A percentile compares a stretch with the other conserved stretches of the same genome.
Conservation (phyloP, 2,329 filamentous ascomycete genomes). For the Microcera coccophila region DNA sequence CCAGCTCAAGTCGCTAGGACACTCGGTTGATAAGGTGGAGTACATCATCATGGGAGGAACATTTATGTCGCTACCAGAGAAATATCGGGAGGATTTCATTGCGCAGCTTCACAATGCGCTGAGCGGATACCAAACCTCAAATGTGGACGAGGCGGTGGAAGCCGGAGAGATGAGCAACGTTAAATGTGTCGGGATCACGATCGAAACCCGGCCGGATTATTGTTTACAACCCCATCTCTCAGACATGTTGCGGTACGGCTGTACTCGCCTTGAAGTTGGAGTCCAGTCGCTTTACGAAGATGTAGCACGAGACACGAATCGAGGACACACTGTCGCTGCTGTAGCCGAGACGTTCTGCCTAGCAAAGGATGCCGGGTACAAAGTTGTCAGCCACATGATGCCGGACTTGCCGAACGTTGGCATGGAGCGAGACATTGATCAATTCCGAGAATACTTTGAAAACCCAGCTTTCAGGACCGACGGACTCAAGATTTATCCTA, state of each 20-base stretch:
- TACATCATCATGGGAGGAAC: slow-evolving; percentile 99
- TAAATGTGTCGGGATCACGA: slow-evolving; percentile 98
- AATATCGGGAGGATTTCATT: slow-evolving; percentile 91
- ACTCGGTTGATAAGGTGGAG: slow-evolving; percentile 98
- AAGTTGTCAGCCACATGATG: slow-evolving; percentile 99
- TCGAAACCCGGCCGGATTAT: slow-evolving; percentile 95
- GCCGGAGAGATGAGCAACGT: slow-evolving; percentile 95
- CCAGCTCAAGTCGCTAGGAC: slow-evolving; percentile 90
- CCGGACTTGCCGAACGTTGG: slow-evolving; percentile 96
- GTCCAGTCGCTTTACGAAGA: slow-evolving; percentile 98
- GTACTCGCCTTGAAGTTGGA: slow-evolving; percentile 88
- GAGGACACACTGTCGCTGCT: slow-evolving; percentile 90
- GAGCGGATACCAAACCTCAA: slow-evolving; percentile 88
- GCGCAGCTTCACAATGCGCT: slow-evolving; percentile 94
- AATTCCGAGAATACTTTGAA: slow-evolving; percentile 97
- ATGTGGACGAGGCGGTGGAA: slow-evolving; percentile 92
- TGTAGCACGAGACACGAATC: slow-evolving; percentile 95
- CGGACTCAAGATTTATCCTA: slow-evolving; percentile 96
- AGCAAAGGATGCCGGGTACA: slow-evolving; percentile 97
- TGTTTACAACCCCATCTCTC: slow-evolving; percentile 93
- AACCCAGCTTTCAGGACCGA: slow-evolving; percentile 95
- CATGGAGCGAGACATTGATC: slow-evolving; percentile 95
- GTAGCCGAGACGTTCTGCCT: slow-evolving; percentile 96
- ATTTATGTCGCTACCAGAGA: slow-evolving; percentile 91
- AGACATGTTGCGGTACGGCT: slow-evolving; percentile 96